phyloP scores from a whole-genome alignment of 106 monocot genomes.

The Chionographis japonica region DNA sequence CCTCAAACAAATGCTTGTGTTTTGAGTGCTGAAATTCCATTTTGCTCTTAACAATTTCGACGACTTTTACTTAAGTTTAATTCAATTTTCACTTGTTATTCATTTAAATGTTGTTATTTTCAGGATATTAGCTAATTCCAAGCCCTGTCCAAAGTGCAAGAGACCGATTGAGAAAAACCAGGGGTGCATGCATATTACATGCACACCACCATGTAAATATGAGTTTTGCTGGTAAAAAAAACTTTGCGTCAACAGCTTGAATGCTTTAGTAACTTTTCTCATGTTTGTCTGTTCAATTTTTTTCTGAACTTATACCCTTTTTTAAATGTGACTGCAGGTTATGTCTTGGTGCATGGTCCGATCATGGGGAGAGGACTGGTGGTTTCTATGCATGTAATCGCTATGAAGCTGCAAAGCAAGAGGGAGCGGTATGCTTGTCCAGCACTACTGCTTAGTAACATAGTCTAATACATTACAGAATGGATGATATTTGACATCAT shows the following conservation, averaged over 20 bases:
- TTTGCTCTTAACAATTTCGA: too few relatives aligned
- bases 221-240: constrained; percentile 80
- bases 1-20: too few relatives aligned
- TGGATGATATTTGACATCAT: background rate
- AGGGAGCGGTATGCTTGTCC: constrained; percentile 58
- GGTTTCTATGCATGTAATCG: constrained; percentile 91
- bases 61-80: background rate
- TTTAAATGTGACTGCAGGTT: constrained; percentile 34
- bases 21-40: too few relatives aligned
- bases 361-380: constrained; percentile 90
- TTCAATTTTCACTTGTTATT: background rate
- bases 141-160: constrained; percentile 92
- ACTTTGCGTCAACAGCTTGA: background rate
- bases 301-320: too few relatives aligned
- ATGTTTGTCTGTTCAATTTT: background rate
- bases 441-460: background rate
- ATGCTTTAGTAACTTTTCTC: background rate
- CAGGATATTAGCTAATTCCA: constrained; percentile 91
- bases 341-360: constrained; percentile 77
- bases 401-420: constrained; percentile 82
- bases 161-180: constrained; percentile 94
- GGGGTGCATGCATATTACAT: constrained; percentile 94
- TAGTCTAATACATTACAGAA: constrained; percentile 1
- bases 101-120: background rate
- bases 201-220: constrained; percentile 87